Percentiles rank a stretch among this genome's conserved stretches.
Conservation (phyloP, 495 filamentous ascomycete species). For the Aspergillus steynii region DNA sequence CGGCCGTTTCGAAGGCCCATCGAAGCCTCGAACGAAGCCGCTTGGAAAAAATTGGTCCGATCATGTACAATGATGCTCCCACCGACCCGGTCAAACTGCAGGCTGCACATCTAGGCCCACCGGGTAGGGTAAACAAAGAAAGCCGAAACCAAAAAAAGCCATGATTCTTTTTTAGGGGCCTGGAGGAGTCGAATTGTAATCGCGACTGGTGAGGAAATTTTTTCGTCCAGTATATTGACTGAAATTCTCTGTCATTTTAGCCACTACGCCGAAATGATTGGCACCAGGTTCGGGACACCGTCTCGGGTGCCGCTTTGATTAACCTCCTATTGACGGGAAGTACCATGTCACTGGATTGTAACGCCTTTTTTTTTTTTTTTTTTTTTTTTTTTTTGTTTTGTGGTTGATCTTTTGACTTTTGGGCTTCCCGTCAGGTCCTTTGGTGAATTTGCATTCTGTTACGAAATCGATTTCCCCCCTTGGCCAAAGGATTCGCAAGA, state of each 20-base stretch:
- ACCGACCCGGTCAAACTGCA: constrained; percentile 12
- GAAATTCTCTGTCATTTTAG: constrained; percentile 16
- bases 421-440: not conserved
- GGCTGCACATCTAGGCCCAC: constrained; percentile 1
- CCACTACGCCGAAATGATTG: not conserved
- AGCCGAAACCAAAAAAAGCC: not conserved
- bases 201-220: constrained; percentile 14
- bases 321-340: not conserved
- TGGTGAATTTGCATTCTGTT: not conserved
- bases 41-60: constrained; percentile 13
- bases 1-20: constrained; percentile 22
- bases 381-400: constrained; percentile 3
- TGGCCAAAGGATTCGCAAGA: constrained; percentile 18
- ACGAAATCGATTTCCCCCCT: constrained; percentile 8
- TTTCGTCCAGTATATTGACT: constrained; percentile 21
- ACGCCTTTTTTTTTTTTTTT: constrained; percentile 6
- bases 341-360: not conserved
- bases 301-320: not conserved
- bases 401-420: not conserved
- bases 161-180: not conserved
- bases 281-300: constrained; percentile 5
- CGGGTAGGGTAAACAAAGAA: not conserved
- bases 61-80: constrained; percentile 17
- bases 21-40: constrained; percentile 22
- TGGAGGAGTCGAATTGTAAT: constrained; percentile 21